Percentiles rank a stretch among this genome's conserved stretches.
Evolutionary conservation across 345 rosid species (phyloP).

Genomic region (Punica granatum): DNA sequence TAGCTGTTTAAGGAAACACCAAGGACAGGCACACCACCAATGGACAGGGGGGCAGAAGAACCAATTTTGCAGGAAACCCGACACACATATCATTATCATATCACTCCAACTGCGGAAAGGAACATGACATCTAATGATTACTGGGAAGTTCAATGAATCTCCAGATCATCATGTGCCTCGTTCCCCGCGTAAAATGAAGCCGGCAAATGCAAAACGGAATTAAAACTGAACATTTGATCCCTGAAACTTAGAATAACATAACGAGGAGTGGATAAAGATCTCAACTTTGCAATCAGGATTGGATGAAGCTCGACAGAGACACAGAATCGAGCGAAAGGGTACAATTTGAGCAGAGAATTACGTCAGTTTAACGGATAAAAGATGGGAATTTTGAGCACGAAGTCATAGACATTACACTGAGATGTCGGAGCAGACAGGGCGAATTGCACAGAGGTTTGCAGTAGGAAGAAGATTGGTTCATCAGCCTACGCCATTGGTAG

Average conservation of each 20-base stretch:
- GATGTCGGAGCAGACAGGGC: not conserved
- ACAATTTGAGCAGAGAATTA: not conserved
- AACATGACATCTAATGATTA: not conserved
- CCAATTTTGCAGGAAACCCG: not conserved
- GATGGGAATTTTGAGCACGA: not conserved
- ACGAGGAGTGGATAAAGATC: not conserved
- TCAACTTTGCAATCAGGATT: not conserved
- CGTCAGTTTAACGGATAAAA: not conserved
- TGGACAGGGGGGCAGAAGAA: too few relatives aligned
- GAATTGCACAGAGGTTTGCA: not conserved
- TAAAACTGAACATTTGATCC: not conserved
- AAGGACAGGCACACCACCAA: not conserved
- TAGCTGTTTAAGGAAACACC: not conserved
- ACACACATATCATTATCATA: too few relatives aligned
- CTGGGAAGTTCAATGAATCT: not conserved
- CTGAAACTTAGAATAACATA: not conserved
- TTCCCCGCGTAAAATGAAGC: not conserved
- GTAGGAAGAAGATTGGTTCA: not conserved
- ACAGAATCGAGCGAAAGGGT: not conserved
- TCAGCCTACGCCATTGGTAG: not conserved
- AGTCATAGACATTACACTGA: not conserved
- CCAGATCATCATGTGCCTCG: not conserved
- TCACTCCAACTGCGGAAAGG: not conserved
- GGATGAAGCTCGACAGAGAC: not conserved
- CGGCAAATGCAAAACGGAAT: not conserved